Evolutionary conservation across 768 basidiomycete species (phyloP).

Genomic region (Serendipita sp.): DNA sequence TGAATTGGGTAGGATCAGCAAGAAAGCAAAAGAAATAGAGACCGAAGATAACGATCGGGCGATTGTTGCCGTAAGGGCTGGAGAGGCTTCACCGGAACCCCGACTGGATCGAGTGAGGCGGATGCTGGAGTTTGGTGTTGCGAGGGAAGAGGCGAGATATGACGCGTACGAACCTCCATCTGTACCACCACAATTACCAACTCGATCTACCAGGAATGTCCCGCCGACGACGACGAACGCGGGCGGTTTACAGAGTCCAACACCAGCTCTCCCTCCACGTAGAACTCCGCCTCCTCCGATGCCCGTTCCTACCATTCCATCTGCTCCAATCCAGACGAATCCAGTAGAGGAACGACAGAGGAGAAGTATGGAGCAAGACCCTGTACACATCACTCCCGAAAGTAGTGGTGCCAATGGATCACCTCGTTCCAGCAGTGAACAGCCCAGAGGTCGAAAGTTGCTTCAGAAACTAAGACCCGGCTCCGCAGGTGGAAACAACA

Average conservation of each 20-base stretch:
- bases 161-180: background rate
- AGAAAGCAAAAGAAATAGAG: conserved; percentile 30
- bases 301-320: background rate
- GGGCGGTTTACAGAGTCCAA: background rate
- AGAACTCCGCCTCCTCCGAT: background rate
- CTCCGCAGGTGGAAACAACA: background rate
- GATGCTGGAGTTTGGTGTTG: conserved; percentile 46
- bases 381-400: background rate
- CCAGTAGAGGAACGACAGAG: background rate
- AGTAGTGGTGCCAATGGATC: background rate
- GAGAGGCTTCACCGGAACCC: conserved; percentile 24
- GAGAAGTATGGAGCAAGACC: background rate
- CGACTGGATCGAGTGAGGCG: conserved; percentile 40
- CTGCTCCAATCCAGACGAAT: background rate
- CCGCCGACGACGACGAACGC: background rate
- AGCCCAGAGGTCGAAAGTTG: background rate
- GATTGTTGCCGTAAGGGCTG: conserved; percentile 24
- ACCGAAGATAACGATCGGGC: conserved; percentile 39
- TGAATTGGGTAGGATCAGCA: conserved; percentile 42
- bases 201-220: background rate
- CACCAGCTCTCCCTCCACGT: background rate
- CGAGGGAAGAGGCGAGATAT: conserved; percentile 17
- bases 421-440: conserved; percentile 1
- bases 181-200: background rate
- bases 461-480: background rate